Base-by-base conservation (phyloP, 257 asterid genomes). In the Ilex asprella region DNA sequence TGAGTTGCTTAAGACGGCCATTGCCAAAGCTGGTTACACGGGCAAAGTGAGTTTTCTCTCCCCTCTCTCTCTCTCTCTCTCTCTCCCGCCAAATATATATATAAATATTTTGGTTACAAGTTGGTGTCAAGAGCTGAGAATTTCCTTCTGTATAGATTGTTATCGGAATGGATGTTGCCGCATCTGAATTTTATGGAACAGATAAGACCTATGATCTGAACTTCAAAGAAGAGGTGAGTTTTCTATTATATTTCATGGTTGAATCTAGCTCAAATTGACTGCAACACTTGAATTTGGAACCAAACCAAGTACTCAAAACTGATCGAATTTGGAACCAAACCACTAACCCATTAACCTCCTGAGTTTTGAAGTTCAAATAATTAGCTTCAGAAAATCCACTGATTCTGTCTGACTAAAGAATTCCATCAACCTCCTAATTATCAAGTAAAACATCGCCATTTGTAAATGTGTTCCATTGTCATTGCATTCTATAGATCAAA, bases 161-260 rank as follows among this genome's bases (percentile, higher is more conserved):
- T 49, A 94, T 94, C 58, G 99, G 99, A 39, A 94, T 93, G 97
- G 97, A 93, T 71, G 99, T 93, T 76, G 99, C 99, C 52, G 99
- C 99, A 16, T 93, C 99, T 69, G 99, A 89, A 68, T 93, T 93
- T 66, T 93, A 85, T 58, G 90, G 89, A 39, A 47, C 78, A 7
- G 95, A 87, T 60, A 84, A 89, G 81, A 79, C 81, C 10, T 89
- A 89, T 12, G 99, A 93, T 64, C 75, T 89, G 89, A 93, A 93
- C 86, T 93, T 93, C 80, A 93, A 93, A 68, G 99, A 93, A 81
- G 97, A 89, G 90, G 99, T 71, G 8, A 35, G 8, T 21, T 21
- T 21, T 21, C 27, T 0, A 7, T 35, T 35, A 35, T 35, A 35
- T 35, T 5, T 35, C 41, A 35, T 35, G 41, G 41, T 3, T 21